phyloP scores from a whole-genome alignment of 192 early-diverging fungal species.

The Allomyces macrogynus region DNA sequence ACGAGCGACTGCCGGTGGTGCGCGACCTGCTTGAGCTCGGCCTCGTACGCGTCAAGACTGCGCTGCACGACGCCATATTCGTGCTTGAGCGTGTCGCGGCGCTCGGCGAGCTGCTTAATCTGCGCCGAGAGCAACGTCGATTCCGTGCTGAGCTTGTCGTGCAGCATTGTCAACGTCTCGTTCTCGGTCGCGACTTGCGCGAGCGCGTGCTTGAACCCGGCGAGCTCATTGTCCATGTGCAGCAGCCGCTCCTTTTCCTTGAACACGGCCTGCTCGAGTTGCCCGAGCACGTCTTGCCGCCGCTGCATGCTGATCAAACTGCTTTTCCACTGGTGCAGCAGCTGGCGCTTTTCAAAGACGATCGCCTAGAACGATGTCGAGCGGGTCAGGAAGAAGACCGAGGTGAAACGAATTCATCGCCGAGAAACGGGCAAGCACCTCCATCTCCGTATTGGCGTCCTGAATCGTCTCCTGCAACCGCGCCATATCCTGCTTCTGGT shows the following conservation, averaged over 20 bases:
- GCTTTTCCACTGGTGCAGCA: slow-evolving; percentile 40
- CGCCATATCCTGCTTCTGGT: slow-evolving; percentile 33
- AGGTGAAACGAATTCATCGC: too few relatives aligned
- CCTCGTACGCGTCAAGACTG: background rate
- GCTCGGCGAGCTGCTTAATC: slow-evolving; percentile 19
- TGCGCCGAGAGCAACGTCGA: slow-evolving; percentile 23
- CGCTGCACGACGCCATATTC: slow-evolving; percentile 13
- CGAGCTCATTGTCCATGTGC: slow-evolving; percentile 22
- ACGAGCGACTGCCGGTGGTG: background rate
- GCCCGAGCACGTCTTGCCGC: slow-evolving; percentile 25
- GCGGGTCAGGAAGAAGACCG: background rate
- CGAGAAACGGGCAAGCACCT: slow-evolving; percentile 13
- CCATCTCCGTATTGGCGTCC: slow-evolving; percentile 36
- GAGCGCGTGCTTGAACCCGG: slow-evolving; percentile 23
- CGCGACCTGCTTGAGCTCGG: background rate
- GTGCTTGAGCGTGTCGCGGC: slow-evolving; percentile 24
- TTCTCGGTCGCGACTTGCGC: slow-evolving; percentile 23
- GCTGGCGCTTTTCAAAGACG: slow-evolving; percentile 37
- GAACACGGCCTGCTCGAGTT: slow-evolving; percentile 6
- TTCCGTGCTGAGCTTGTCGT: slow-evolving; percentile 27
- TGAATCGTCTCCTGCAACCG: slow-evolving; percentile 32
- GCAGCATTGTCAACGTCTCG: slow-evolving; percentile 28
- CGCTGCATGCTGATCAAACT: slow-evolving; percentile 28
- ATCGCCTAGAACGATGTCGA: slow-evolving; percentile 16
- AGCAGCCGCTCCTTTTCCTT: slow-evolving; percentile 24